Evolutionary conservation across 2,329 filamentous ascomycete genomes (phyloP).

Genomic region (Hypocrella siamensis): DNA sequence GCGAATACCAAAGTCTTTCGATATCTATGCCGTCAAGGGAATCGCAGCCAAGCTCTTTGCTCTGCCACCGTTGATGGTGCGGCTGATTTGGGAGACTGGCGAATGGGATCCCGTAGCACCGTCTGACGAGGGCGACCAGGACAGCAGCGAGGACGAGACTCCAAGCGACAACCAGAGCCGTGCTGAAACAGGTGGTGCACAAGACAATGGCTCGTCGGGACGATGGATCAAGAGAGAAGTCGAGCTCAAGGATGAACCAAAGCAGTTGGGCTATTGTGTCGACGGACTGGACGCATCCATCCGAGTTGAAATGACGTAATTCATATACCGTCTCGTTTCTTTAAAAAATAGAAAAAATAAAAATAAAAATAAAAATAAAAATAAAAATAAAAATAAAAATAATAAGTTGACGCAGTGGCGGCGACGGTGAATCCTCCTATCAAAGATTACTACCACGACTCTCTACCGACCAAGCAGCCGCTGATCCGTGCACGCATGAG

Average conservation of each 20-base stretch:
- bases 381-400: background rate
- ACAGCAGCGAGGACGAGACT: slow-evolving; percentile 36
- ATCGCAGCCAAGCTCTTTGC: slow-evolving; percentile 58
- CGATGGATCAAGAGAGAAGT: slow-evolving; percentile 66
- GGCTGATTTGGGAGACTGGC: slow-evolving; percentile 74
- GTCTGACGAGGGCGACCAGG: slow-evolving; percentile 41
- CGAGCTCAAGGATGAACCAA: slow-evolving; percentile 63
- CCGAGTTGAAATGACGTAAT: slow-evolving; percentile 41
- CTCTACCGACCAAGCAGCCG: too few species aligned
- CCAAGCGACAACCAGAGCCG: slow-evolving; percentile 9
- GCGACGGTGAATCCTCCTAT: too few species aligned
- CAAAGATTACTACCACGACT: too few species aligned
- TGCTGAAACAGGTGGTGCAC: slow-evolving; percentile 8
- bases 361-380: background rate
- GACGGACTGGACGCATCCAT: slow-evolving; percentile 57
- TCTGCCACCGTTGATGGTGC: slow-evolving; percentile 45
- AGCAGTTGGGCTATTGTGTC: slow-evolving; percentile 70
- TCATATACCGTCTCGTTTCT: background rate
- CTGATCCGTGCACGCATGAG: too few species aligned
- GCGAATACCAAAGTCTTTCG: slow-evolving; percentile 58
- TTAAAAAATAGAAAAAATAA: background rate
- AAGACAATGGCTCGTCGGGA: slow-evolving; percentile 21
- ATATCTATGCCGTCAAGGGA: slow-evolving; percentile 70
- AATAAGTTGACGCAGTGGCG: background rate
- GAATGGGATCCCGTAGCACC: slow-evolving; percentile 70